Percentiles rank a stretch among this genome's conserved stretches.
Conservation (phyloP, 139 green algal genomes). For the Closterium sp. region DNA sequence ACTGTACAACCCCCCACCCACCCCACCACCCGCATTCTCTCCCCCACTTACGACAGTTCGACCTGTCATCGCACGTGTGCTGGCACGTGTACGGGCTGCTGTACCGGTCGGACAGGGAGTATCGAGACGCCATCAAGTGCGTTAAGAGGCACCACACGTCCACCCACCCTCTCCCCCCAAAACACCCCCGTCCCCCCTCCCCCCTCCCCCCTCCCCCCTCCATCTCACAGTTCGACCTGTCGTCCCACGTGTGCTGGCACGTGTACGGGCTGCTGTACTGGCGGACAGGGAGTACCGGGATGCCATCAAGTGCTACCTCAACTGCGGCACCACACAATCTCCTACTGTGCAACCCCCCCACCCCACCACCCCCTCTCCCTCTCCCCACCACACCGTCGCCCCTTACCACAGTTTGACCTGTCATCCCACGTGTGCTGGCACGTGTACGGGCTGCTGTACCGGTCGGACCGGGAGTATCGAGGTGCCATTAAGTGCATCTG, state of each 20-base stretch:
- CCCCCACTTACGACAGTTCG: conserved; percentile 23
- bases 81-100: conserved; percentile 99
- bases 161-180: too few relatives aligned
- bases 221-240: conserved; percentile 73
- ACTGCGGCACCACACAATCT: too few relatives aligned
- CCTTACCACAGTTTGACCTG: conserved; percentile 64
- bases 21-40: too few relatives aligned
- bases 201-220: too few relatives aligned
- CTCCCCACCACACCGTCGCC: too few relatives aligned
- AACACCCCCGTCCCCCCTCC: too few relatives aligned
- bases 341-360: too few relatives aligned
- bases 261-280: conserved; percentile 96
- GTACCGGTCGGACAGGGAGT: conserved; percentile 89
- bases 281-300: conserved; percentile 90
- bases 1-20: too few relatives aligned
- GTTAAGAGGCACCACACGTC: too few relatives aligned
- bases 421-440: conserved; percentile 97
- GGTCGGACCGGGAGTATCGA: conserved; percentile 86
- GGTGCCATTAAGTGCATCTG: conserved; percentile 99
- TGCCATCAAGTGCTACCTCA: conserved; percentile 99
- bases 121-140: conserved; percentile 98
- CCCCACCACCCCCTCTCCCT: too few relatives aligned
- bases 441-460: conserved; percentile 95
- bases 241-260: conserved; percentile 96
- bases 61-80: conserved; percentile 91